Percentiles rank a stretch among this genome's conserved stretches.
These are phyloP conservation scores for Flaveria sonorensis DNA, from an alignment of 129 eudicot species.

Conservation along the genomic window DNA sequence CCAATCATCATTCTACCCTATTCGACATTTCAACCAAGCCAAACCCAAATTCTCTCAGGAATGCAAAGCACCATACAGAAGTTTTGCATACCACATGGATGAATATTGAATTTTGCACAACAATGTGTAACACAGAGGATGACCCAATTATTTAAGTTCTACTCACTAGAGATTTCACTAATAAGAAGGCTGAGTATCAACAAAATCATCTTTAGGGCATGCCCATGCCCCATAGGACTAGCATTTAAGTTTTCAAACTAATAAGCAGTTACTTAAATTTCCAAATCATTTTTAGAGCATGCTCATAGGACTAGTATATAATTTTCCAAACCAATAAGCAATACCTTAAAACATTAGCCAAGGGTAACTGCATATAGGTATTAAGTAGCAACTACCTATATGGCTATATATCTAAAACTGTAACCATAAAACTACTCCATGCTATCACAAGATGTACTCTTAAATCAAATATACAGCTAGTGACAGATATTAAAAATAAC, in stretches of 20 bases:
- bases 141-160: neutral
- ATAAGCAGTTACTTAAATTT: neutral
- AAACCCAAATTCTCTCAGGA: neutral
- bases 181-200: neutral
- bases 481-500: neutral
- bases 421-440: neutral
- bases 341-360: neutral
- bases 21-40: neutral
- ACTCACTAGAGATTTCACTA: neutral
- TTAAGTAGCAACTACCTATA: neutral
- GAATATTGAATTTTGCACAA: neutral
- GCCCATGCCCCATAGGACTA: neutral
- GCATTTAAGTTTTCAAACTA: neutral
- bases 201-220: neutral
- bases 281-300: neutral
- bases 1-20: neutral
- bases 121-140: neutral
- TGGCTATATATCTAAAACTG: slow-evolving; percentile 2
- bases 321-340: neutral
- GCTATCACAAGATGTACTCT: neutral
- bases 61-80: neutral
- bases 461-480: neutral
- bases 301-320: neutral
- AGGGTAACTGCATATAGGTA: neutral
- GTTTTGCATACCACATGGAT: neutral